A percentile compares a stretch with the other conserved stretches of the same genome.
phyloP scores from a whole-genome alignment of 495 filamentous ascomycete species.

The Copromyces sp. region DNA sequence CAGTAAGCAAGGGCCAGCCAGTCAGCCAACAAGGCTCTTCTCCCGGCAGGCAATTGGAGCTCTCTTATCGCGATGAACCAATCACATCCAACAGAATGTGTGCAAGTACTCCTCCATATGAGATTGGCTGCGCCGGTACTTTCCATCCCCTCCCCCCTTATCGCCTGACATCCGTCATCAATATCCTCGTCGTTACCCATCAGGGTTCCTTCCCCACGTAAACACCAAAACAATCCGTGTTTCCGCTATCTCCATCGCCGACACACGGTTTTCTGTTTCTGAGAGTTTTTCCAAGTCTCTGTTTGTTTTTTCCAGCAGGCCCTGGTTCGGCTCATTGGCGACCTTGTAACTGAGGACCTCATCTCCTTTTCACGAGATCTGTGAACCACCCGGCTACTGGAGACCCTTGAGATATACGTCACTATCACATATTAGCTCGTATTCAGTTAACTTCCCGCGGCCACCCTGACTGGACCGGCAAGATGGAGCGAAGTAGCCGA shows the following conservation, averaged over 20 bases:
- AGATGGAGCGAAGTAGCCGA: neutral
- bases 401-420: conserved; percentile 43
- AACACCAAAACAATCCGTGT: neutral
- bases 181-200: neutral
- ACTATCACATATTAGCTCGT: conserved; percentile 17
- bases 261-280: neutral
- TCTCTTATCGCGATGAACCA: neutral
- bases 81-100: neutral
- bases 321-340: neutral
- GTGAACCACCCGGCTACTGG: neutral
- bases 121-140: neutral
- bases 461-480: neutral
- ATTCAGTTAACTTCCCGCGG: conserved; percentile 1
- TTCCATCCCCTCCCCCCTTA: neutral
- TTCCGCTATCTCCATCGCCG: neutral
- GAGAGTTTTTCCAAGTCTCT: neutral
- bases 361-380: neutral
- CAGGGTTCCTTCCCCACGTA: neutral
- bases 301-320: neutral
- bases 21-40: neutral
- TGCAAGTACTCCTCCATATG: neutral
- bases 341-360: neutral
- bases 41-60: neutral
- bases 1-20: neutral
- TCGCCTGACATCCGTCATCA: neutral